These are phyloP conservation scores for Pouteria campechiana DNA, from an alignment of 179 eudicot species.

Conservation along the genomic window DNA sequence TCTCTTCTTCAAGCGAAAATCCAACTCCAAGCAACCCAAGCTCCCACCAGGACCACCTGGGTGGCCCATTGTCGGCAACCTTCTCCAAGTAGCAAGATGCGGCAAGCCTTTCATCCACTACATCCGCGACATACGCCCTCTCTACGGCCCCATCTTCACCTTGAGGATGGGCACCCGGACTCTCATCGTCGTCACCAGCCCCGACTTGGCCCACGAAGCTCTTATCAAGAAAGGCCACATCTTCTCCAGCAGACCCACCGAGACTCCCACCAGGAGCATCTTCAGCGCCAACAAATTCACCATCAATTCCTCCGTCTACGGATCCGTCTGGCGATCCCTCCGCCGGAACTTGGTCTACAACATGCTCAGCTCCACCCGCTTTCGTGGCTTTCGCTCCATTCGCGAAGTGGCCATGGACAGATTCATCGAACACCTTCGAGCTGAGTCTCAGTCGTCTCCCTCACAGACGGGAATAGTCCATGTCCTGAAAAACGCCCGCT, in stretches of 20 bases:
- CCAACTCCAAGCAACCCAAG: constrained; percentile 14
- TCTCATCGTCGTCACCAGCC: constrained; percentile 50
- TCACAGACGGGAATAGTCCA: constrained; percentile 44
- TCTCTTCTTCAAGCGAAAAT: constrained; percentile 10
- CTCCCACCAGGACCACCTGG: constrained; percentile 80
- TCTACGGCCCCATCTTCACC: constrained; percentile 72
- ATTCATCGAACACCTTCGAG: constrained; percentile 27
- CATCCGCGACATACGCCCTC: constrained; percentile 43
- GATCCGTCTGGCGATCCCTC: constrained; percentile 78
- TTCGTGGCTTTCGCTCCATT: constrained; percentile 25
- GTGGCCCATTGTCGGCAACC: constrained; percentile 65
- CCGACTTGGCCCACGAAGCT: constrained; percentile 56
- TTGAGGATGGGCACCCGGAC: constrained; percentile 75
- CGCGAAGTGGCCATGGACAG: constrained; percentile 55
- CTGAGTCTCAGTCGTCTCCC: constrained; percentile 42
- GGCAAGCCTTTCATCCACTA: constrained; percentile 70
- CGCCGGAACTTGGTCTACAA: constrained; percentile 80
- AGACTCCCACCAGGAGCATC: constrained; percentile 58
- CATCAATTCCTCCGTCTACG: constrained; percentile 63
- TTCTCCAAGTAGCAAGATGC: constrained; percentile 63
- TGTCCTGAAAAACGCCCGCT: constrained; percentile 59
- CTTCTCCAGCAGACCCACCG: constrained; percentile 63
- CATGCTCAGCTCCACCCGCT: constrained; percentile 37
- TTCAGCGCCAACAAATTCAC: constrained; percentile 79
- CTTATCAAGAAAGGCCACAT: constrained; percentile 50